A percentile compares a stretch with the other conserved stretches of the same genome.
Conservation (phyloP, 768 basidiomycete genomes). For the Mycena olivaceomarginata region DNA sequence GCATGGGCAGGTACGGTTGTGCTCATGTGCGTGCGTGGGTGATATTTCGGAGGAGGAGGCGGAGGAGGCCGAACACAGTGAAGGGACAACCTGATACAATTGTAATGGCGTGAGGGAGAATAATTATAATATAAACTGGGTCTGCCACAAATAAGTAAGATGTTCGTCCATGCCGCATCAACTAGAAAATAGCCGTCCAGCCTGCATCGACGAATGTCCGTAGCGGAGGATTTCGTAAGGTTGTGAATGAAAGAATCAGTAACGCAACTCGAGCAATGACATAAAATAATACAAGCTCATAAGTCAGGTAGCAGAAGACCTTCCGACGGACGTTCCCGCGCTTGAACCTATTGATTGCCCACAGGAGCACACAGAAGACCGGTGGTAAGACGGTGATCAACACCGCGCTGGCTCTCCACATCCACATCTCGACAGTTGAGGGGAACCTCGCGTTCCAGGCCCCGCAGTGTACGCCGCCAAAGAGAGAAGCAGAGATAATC, state of each 20-base stretch:
- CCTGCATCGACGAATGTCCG: not conserved
- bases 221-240: not conserved
- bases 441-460: slow-evolving; percentile 11
- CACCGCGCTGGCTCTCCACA: slow-evolving; percentile 1
- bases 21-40: no score
- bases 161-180: no score
- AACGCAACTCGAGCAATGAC: not conserved
- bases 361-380: not conserved
- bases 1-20: no score
- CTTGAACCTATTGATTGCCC: not conserved
- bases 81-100: no score
- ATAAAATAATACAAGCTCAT: not conserved
- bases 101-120: no score
- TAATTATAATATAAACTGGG: no score
- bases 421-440: not conserved
- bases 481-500: not conserved
- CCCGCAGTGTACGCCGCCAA: not conserved
- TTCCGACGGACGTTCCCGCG: not conserved
- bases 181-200: no score
- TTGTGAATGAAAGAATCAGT: not conserved
- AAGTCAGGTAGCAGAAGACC: not conserved
- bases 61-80: no score
- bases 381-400: not conserved
- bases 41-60: no score
- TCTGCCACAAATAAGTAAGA: no score